These are phyloP conservation scores for Lecanicillium sp. DNA, from an alignment of 2,329 filamentous ascomycete species.

Conservation along the genomic window DNA sequence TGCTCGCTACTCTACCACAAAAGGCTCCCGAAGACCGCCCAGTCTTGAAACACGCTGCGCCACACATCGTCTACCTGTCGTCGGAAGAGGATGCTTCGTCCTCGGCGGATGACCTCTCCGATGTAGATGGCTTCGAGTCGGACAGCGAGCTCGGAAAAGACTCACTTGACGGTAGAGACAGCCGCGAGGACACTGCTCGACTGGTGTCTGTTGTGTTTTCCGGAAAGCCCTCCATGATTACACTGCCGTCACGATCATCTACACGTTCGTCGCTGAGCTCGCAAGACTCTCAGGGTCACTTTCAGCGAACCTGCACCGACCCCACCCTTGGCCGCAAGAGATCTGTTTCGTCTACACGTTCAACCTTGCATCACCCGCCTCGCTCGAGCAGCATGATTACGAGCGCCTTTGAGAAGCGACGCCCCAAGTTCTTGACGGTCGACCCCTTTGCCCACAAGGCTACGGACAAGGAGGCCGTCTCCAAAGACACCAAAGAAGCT, in stretches of 20 bases:
- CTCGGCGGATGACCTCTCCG: constrained; percentile 40
- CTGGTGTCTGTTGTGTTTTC: constrained; percentile 51
- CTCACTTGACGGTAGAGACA: constrained; percentile 24
- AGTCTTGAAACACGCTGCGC: constrained; percentile 30
- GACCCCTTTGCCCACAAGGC: constrained; percentile 42
- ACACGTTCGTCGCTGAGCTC: constrained; percentile 26
- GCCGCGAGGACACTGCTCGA: constrained; percentile 48
- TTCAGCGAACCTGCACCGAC: constrained; percentile 17
- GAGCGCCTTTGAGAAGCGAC: constrained; percentile 21
- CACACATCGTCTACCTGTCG: constrained; percentile 55
- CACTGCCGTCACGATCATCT: constrained; percentile 38
- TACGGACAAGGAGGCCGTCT: constrained; percentile 16
- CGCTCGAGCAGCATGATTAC: constrained; percentile 35
- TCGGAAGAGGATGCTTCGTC: constrained; percentile 59
- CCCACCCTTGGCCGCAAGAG: constrained; percentile 21
- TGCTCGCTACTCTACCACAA: constrained; percentile 22
- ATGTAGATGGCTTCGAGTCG: constrained; percentile 29
- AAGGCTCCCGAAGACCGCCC: constrained; percentile 22
- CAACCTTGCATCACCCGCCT: constrained; percentile 26
- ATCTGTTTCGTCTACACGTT: constrained; percentile 24
- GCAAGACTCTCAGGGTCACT: constrained; percentile 19
- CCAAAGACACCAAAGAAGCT: constrained; percentile 18
- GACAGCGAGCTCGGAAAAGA: constrained; percentile 25
- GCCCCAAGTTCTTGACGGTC: constrained; percentile 42
- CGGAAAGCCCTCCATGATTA: constrained; percentile 50